Percentiles rank a stretch among this genome's conserved stretches.
phyloP scores from a whole-genome alignment of 257 asterid species.

The Plectranthus barbatus region DNA sequence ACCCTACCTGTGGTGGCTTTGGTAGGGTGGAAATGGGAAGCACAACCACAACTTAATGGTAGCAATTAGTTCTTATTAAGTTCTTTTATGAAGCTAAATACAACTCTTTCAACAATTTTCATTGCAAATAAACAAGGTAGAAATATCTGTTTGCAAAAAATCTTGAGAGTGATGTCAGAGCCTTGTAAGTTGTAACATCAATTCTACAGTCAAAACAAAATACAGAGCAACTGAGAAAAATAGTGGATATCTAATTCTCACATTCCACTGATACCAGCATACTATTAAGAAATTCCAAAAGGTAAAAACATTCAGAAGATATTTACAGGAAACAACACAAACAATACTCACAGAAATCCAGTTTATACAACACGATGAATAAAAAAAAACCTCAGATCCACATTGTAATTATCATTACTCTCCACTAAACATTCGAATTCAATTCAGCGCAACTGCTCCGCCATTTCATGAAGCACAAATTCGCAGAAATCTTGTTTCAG shows the following conservation, averaged over 20 bases:
- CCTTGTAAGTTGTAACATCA: neutral
- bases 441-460: neutral
- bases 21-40: neutral
- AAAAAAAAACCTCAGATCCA: neutral
- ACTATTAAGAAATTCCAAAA: neutral
- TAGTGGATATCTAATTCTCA: neutral
- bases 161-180: neutral
- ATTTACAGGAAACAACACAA: neutral
- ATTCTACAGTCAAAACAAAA: neutral
- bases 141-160: neutral
- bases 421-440: neutral
- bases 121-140: neutral
- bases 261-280: neutral
- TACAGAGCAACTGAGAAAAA: neutral
- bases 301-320: neutral
- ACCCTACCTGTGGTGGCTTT: too few relatives aligned
- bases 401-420: neutral
- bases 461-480: neutral
- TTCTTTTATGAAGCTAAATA: neutral
- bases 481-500: neutral
- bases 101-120: neutral
- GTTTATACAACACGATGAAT: neutral
- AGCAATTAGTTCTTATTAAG: neutral
- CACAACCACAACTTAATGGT: neutral
- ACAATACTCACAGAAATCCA: neutral